Base-by-base conservation (phyloP, 2,329 filamentous ascomycete genomes). In the Ophiosphaerella korrae region DNA sequence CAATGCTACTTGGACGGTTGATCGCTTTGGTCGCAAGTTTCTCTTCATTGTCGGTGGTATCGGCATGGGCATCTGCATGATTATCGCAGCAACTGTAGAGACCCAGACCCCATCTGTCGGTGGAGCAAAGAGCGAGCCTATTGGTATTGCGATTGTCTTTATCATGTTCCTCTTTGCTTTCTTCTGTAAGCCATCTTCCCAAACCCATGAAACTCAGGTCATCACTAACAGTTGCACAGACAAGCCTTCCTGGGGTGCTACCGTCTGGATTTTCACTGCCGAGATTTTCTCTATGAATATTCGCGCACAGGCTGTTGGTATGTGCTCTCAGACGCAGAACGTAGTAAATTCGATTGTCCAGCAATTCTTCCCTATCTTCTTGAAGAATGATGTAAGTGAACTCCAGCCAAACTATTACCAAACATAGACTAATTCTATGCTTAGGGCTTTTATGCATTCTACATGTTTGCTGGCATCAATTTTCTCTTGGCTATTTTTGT, bases 231-330 rank as follows among this genome's bases (percentile, higher is more conserved):
- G 26, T 36, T 12, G 2, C 38, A 14, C 42, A 80, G 77, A 88
- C 74, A 89, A 88, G 67, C 85, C 86, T 3, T 86, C 83, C 0
- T 88, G 85, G 84, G 85, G 85, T 43, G 85, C 85, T 2, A 88
- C 85, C 4, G 83, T 84, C 14, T 89, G 86, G 86, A 88, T 88
- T 67, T 88, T 83, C 82, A 88, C 86, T 0, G 80, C 84, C 2
- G 86, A 88, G 60, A 77, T 88, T 52, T 88, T 88, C 76, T 84
- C 81, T 46, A 86, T 87, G 82, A 88, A 88, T 70, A 83, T 88
- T n/a, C 84, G 86, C 50, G 84, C 85, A 5, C 86, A 88, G 68
- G 86, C 86, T 32, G 84, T 88, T 12, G 86, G 85, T 48, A 88
- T 88, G 86, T 84, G 80, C 35, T 77, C 77, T 35, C 79, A 78